Evolutionary conservation across 1,284 basidiomycete species (phyloP), one percentile per base, ranked within the genome.

Genomic region (Rhodofomes roseus): DNA sequence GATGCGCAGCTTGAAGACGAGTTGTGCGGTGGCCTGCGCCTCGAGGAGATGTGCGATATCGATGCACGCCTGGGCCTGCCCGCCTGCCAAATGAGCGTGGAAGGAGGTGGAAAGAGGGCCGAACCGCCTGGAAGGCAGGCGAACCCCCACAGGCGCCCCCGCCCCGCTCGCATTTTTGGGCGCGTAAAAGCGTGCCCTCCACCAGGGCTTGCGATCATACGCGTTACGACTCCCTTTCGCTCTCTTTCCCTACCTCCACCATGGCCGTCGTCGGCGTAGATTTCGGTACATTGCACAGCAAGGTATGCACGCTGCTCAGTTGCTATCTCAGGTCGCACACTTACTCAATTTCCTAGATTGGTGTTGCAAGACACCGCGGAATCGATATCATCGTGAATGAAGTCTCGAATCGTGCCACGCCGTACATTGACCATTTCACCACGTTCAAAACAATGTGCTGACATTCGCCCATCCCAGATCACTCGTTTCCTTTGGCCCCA

Each of bases 361-460:
- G 94, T 81, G 93, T 96, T 66, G 94, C 94, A 31, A 85, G 94
- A 76, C 89, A 93, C 77, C 85, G 92, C 70, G 94, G 94, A 71
- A 95, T 96, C 77, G 94, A 96, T 83, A 94, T 96, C 75, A 94
- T 96, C 77, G 81, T 86, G 65, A 98, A 98, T 76, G 95, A 97
- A 76, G 94, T 96, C 62, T 96, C 94, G 18, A 97, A 96, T 81
- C 90, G 95, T 64, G 83, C 87, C 37, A 97, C 95, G 46, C 95
- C 95, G 93, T 96, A 65, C 70, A 92, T 75, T 16, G 41, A 23
- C 22, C 16, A 27, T 29, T 20, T 39, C 4, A 23, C 25, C 41
- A 22, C 22, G 20, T 46, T 39, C 31, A 11, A 39, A 7, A n/a
- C 23, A 40, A 22, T 11, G 27, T 46, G 39, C 31, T 43, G 8